These are phyloP conservation scores for Colletotrichum godetiae DNA, from an alignment of 2,329 filamentous ascomycete genomes.

Conservation along the genomic window DNA sequence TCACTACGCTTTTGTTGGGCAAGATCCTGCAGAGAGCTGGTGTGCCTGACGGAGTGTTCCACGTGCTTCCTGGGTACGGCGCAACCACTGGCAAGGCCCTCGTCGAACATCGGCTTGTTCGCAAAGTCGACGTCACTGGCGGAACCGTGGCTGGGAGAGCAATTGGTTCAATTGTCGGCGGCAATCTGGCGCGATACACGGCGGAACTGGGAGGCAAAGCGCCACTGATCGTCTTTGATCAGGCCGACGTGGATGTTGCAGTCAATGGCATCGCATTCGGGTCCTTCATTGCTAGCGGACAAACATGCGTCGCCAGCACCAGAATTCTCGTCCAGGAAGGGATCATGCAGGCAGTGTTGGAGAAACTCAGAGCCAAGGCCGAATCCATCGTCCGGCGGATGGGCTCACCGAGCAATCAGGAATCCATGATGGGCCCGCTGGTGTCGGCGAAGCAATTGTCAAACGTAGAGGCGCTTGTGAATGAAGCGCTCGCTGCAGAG, in stretches of 20 bases:
- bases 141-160: conserved; percentile 77
- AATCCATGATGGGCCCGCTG: conserved; percentile 73
- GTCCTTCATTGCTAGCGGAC: conserved; percentile 65
- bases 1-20: conserved; percentile 70
- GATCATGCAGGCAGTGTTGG: conserved; percentile 73
- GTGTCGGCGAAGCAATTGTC: conserved; percentile 72
- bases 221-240: conserved; percentile 74
- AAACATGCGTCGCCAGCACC: conserved; percentile 76
- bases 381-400: conserved; percentile 64
- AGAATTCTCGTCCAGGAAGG: conserved; percentile 79
- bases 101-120: conserved; percentile 61
- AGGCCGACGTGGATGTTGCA: conserved; percentile 73
- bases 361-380: conserved; percentile 72
- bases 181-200: conserved; percentile 76
- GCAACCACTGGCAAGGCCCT: conserved; percentile 63
- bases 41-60: conserved; percentile 77
- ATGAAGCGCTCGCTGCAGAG: conserved; percentile 69
- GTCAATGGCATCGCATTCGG: conserved; percentile 76
- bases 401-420: conserved; percentile 65
- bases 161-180: conserved; percentile 74
- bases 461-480: conserved; percentile 74
- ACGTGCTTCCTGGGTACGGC: conserved; percentile 68
- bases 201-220: conserved; percentile 80
- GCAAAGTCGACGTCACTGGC: conserved; percentile 81
- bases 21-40: conserved; percentile 73